Evolutionary conservation across 164 flowering plant species (phyloP).

Genomic region (Magnolia officinalis): DNA sequence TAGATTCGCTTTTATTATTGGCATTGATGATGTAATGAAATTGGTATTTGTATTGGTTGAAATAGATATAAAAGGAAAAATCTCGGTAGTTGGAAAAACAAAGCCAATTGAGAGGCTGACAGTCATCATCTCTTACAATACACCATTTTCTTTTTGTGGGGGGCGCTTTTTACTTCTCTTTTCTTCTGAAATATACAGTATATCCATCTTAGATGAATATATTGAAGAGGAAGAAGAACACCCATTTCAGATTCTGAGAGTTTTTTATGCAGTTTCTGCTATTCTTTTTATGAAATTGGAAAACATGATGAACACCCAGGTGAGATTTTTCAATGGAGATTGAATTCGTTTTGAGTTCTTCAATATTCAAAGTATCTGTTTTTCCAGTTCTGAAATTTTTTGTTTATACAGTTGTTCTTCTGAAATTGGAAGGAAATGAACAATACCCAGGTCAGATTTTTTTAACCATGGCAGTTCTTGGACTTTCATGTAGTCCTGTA

Average conservation of each 20-base stretch:
- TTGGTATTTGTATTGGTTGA: neutral
- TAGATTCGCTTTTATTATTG: neutral
- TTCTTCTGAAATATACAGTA: no score
- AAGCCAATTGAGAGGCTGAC: neutral
- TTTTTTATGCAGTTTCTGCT: neutral
- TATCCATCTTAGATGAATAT: neutral
- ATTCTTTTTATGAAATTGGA: neutral
- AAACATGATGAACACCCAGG: neutral
- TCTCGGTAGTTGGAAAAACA: neutral
- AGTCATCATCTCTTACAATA: neutral
- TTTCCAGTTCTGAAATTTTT: neutral
- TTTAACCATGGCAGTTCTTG: neutral
- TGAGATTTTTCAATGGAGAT: neutral
- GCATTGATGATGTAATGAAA: neutral
- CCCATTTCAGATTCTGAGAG: neutral
- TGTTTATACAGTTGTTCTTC: neutral
- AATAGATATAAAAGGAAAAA: neutral
- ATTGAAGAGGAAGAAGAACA: neutral
- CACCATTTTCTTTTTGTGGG: neutral
- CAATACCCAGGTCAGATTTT: neutral
- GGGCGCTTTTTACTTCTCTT: neutral
- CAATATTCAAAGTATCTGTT: neutral
- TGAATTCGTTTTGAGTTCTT: neutral
- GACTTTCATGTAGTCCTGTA: neutral
- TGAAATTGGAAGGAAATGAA: neutral